phyloP scores from a whole-genome alignment of 345 rosid genomes.

The Luvunga scandens region DNA sequence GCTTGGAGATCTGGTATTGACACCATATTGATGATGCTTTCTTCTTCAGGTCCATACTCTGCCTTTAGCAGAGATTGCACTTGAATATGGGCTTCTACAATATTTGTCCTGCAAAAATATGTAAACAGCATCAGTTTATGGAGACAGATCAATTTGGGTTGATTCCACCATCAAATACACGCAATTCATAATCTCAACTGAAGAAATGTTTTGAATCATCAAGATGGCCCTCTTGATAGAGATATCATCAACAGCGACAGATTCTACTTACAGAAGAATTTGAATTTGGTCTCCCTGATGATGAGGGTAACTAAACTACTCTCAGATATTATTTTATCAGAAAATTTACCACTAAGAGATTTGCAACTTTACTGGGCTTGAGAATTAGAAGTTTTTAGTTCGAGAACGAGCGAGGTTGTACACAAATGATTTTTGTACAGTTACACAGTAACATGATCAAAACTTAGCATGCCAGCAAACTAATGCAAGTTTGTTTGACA shows the following conservation, averaged over 20 bases:
- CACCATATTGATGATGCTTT: conserved; percentile 60
- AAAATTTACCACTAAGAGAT: neutral
- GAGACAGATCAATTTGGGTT: neutral
- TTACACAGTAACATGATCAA: neutral
- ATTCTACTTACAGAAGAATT: neutral
- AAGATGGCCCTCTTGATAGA: neutral
- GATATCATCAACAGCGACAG: neutral
- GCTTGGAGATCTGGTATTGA: conserved; percentile 61
- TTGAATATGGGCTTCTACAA: conserved; percentile 90
- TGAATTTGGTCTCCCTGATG: neutral
- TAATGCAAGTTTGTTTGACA: neutral
- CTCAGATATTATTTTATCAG: neutral
- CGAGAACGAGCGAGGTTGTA: neutral
- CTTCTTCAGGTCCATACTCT: conserved; percentile 79
- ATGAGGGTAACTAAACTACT: neutral
- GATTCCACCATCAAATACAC: neutral
- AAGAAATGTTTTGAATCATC: neutral
- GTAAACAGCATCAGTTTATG: neutral
- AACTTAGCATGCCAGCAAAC: neutral
- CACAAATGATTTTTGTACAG: neutral
- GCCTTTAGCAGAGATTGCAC: conserved; percentile 62
- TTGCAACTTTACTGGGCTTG: neutral
- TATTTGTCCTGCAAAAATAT: conserved; percentile 70
- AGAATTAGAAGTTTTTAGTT: neutral
- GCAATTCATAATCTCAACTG: neutral